A percentile compares a stretch with the other conserved stretches of the same genome.
Evolutionary conservation across 2,329 filamentous ascomycete species (phyloP).

Genomic region (Gaeumannomyces tritici): DNA sequence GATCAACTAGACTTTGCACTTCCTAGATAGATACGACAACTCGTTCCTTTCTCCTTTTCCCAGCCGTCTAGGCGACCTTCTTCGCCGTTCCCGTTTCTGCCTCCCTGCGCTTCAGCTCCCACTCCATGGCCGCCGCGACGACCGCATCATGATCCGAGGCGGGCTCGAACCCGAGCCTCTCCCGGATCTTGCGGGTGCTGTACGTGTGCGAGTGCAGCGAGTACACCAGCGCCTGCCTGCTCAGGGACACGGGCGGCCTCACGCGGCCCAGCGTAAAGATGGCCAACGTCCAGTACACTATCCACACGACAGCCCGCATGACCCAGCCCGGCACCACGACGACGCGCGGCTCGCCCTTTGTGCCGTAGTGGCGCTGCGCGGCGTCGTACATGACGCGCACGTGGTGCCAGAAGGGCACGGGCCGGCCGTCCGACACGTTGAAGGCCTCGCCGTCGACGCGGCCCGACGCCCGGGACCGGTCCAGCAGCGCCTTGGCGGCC

Average conservation of each 20-base stretch:
- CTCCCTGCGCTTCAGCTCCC: constrained; percentile 7
- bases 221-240: constrained; percentile 13
- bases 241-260: constrained; percentile 13
- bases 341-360: constrained; percentile 2
- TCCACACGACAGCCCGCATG: constrained; percentile 8
- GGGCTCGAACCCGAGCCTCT: constrained; percentile 10
- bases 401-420: constrained; percentile 21
- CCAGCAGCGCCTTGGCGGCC: constrained; percentile 17
- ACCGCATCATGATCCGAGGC: constrained; percentile 9
- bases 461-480: constrained; percentile 5
- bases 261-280: constrained; percentile 14
- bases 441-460: constrained; percentile 23
- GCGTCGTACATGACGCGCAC: constrained; percentile 14
- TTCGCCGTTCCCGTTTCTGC: no score
- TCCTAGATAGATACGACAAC: no score
- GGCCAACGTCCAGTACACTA: constrained; percentile 14
- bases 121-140: constrained; percentile 8
- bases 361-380: constrained; percentile 6
- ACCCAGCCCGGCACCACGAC: constrained; percentile 16
- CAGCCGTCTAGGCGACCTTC: no score
- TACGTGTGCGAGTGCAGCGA: constrained; percentile 11
- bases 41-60: no score
- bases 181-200: constrained; percentile 9
- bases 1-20: no score
- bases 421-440: constrained; percentile 23